phyloP scores from a whole-genome alignment of 176 grass and related monocot genomes.

The Paspalum notatum region DNA sequence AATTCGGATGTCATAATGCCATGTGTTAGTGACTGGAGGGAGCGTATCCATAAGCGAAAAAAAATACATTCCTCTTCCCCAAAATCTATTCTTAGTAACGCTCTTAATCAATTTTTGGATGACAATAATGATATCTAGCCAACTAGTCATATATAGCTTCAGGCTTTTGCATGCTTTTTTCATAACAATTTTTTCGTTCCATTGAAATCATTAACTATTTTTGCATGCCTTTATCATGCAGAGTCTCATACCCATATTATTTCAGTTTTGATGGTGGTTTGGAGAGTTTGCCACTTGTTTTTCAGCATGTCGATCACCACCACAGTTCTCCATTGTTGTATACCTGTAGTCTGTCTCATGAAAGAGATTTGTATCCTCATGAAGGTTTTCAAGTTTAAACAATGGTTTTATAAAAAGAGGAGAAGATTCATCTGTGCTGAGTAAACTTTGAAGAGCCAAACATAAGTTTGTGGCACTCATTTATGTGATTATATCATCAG shows the following conservation, averaged over 20 bases:
- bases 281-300: neutral
- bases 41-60: neutral
- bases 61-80: neutral
- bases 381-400: too few relatives aligned
- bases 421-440: conserved; percentile 27
- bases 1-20: too few relatives aligned
- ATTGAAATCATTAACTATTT: neutral
- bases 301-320: neutral
- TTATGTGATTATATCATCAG: neutral
- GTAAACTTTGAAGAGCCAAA: conserved; percentile 12
- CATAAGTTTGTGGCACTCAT: neutral
- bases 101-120: neutral
- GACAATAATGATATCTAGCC: conserved; percentile 2
- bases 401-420: too few relatives aligned
- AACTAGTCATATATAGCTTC: neutral
- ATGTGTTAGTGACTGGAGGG: neutral
- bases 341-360: conserved; percentile 35
- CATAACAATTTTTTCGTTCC: too few relatives aligned
- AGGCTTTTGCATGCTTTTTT: neutral
- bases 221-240: conserved; percentile 31
- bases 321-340: conserved; percentile 33
- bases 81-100: neutral
- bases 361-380: too few relatives aligned
- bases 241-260: conserved; percentile 22
- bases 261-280: neutral